Conservation (phyloP, 2,329 filamentous ascomycete genomes). For the Aureobasidium mangrovei region DNA sequence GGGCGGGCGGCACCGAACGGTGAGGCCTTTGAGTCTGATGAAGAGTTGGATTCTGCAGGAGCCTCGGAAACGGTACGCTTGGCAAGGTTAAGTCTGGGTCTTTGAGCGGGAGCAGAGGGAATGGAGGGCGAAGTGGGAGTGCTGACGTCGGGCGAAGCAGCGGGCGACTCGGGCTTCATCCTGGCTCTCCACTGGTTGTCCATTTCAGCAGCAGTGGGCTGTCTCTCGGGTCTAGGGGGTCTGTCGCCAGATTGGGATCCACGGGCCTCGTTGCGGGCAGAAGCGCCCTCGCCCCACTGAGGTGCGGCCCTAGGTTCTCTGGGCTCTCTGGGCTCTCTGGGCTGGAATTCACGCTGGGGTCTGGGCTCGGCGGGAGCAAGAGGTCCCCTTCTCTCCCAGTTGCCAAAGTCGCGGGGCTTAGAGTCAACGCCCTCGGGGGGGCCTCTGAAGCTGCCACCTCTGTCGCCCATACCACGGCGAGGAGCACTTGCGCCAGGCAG, state of each 20-base stretch:
- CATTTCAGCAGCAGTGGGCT: slow-evolving; percentile 78
- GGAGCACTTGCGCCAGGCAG: slow-evolving; percentile 47
- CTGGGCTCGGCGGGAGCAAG: slow-evolving; percentile 56
- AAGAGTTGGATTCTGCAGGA: slow-evolving; percentile 27
- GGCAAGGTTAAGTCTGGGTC: slow-evolving; percentile 77
- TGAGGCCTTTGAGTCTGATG: slow-evolving; percentile 68
- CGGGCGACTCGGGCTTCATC: slow-evolving; percentile 74
- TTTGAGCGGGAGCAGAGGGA: slow-evolving; percentile 49
- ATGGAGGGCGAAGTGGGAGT: slow-evolving; percentile 67
- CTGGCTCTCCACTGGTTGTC: slow-evolving; percentile 87
- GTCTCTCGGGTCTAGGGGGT: slow-evolving; percentile 54
- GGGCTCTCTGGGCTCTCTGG: slow-evolving; percentile 7
- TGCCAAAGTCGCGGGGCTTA: slow-evolving; percentile 70
- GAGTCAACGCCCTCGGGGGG: slow-evolving; percentile 57
- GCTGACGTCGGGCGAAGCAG: slow-evolving; percentile 62
- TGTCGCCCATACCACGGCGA: slow-evolving; percentile 45
- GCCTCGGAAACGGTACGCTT: slow-evolving; percentile 87
- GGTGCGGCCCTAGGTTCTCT: slow-evolving; percentile 49
- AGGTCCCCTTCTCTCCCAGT: slow-evolving; percentile 93
- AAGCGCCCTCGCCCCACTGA: slow-evolving; percentile 59
- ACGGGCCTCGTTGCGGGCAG: slow-evolving; percentile 37
- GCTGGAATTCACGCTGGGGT: background rate
- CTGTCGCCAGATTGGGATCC: slow-evolving; percentile 68
- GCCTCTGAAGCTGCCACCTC: slow-evolving; percentile 39
- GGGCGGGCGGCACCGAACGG: slow-evolving; percentile 90